These are phyloP conservation scores for Aaosphaeria pasadenensis DNA, from an alignment of 2,329 filamentous ascomycete species.

Conservation along the genomic window DNA sequence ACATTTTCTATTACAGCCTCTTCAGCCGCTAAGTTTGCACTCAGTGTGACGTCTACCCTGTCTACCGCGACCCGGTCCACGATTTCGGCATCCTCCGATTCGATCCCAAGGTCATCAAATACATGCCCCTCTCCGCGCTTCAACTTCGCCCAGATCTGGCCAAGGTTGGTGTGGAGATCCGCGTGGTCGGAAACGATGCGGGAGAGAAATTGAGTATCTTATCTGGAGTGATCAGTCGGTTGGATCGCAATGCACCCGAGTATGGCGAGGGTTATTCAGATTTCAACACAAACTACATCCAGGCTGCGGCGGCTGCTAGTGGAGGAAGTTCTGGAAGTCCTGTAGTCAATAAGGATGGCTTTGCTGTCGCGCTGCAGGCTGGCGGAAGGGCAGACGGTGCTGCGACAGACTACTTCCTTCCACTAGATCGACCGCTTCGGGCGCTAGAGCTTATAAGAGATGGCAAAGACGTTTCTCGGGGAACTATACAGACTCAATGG, in stretches of 20 bases:
- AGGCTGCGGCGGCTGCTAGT: slow-evolving; percentile 93
- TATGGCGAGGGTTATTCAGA: slow-evolving; percentile 98
- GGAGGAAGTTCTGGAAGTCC: slow-evolving; percentile 98
- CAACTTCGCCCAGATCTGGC: slow-evolving; percentile 82
- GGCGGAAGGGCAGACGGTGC: slow-evolving; percentile 92
- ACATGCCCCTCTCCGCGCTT: slow-evolving; percentile 85
- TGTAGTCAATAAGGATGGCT: slow-evolving; percentile 92
- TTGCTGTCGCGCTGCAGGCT: slow-evolving; percentile 87
- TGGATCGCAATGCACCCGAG: slow-evolving; percentile 95
- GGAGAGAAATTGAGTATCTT: slow-evolving; percentile 98
- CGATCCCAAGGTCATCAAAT: slow-evolving; percentile 93
- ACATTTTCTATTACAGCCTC: neutral
- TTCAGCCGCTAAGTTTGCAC: slow-evolving; percentile 7
- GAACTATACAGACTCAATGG: slow-evolving; percentile 98
- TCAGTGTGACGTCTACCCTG: slow-evolving; percentile 89
- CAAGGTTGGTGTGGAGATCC: slow-evolving; percentile 85
- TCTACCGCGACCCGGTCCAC: slow-evolving; percentile 97
- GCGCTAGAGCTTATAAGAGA: slow-evolving; percentile 83
- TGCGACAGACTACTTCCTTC: slow-evolving; percentile 96
- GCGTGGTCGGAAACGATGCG: slow-evolving; percentile 97
- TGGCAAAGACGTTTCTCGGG: slow-evolving; percentile 72
- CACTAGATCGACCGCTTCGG: slow-evolving; percentile 83
- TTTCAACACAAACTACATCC: slow-evolving; percentile 95
- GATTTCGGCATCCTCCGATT: slow-evolving; percentile 98
- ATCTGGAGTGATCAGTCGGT: slow-evolving; percentile 91